phyloP scores from a whole-genome alignment of 1,139 yeast species.

The Magnusiomyces magnusii region DNA sequence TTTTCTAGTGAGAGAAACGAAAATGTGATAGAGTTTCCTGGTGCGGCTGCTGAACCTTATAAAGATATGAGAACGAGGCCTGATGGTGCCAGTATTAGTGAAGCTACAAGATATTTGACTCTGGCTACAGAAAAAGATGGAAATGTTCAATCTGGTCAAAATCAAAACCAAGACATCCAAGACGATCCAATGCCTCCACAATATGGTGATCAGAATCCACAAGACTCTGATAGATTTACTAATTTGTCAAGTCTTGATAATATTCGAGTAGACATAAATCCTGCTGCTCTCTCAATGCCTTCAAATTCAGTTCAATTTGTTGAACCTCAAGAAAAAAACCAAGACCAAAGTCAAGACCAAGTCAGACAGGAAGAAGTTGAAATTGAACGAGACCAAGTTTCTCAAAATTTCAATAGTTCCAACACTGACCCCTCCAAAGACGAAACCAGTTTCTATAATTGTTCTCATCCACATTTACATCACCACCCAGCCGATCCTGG shows the following conservation, averaged over 20 bases:
- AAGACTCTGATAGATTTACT: not conserved
- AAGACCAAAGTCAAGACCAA: too few relatives aligned
- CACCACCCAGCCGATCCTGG: not conserved
- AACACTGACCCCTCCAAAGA: too few relatives aligned
- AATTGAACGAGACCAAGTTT: too few relatives aligned
- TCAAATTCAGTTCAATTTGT: not conserved
- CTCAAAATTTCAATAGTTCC: too few relatives aligned
- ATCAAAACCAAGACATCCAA: not conserved
- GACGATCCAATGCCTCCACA: not conserved
- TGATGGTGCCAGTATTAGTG: not conserved
- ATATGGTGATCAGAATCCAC: not conserved
- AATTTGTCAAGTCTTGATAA: not conserved
- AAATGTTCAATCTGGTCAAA: too few relatives aligned
- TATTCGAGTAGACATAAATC: not conserved
- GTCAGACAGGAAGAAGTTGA: too few relatives aligned
- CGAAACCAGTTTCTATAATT: not conserved
- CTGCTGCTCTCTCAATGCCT: not conserved
- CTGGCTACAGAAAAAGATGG: not conserved
- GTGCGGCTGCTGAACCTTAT: too few relatives aligned
- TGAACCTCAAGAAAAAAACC: too few relatives aligned
- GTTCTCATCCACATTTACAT: not conserved
- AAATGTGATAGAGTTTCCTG: too few relatives aligned
- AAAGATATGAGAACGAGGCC: too few relatives aligned
- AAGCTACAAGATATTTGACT: not conserved
- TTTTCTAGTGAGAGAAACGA: too few relatives aligned